Conservation (phyloP, 2,329 filamentous ascomycete species). For the Pseudogymnoascus sp. region DNA sequence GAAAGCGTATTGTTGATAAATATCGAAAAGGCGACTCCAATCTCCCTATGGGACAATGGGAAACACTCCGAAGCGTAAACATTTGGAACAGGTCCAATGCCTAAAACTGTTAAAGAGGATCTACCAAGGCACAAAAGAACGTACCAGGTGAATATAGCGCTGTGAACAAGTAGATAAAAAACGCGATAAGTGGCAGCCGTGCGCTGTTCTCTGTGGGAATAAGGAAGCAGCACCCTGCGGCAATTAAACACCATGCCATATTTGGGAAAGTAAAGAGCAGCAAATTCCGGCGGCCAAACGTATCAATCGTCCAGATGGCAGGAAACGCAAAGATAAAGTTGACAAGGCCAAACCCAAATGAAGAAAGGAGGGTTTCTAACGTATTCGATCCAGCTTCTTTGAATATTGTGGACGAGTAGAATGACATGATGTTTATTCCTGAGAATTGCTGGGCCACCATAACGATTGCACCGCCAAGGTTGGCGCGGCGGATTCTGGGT, state of each 20-base stretch:
- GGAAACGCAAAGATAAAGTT: slow-evolving; percentile 58
- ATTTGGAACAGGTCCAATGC: slow-evolving; percentile 41
- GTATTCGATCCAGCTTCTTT: slow-evolving; percentile 33
- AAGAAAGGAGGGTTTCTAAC: slow-evolving; percentile 45
- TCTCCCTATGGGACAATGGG: slow-evolving; percentile 44
- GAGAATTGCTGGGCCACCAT: slow-evolving; percentile 44
- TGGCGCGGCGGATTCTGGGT: slow-evolving; percentile 60
- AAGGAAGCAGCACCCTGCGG: slow-evolving; percentile 39
- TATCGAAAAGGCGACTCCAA: slow-evolving; percentile 28
- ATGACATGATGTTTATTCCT: slow-evolving; percentile 40
- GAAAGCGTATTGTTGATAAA: slow-evolving; percentile 26
- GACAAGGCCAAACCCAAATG: slow-evolving; percentile 54
- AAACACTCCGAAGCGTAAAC: slow-evolving; percentile 50
- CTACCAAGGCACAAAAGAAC: background rate
- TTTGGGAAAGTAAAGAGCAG: slow-evolving; percentile 57
- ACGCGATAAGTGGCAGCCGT: slow-evolving; percentile 44
- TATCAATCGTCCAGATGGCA: slow-evolving; percentile 57
- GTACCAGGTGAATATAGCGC: slow-evolving; percentile 54
- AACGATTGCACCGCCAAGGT: slow-evolving; percentile 64
- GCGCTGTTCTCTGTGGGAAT: slow-evolving; percentile 26
- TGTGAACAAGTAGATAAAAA: slow-evolving; percentile 56
- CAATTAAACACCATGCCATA: slow-evolving; percentile 57
- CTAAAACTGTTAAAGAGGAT: background rate
- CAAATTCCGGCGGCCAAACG: slow-evolving; percentile 29
- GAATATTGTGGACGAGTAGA: slow-evolving; percentile 42